Percentiles rank a stretch among this genome's conserved stretches.
These are phyloP conservation scores for Sanguinoderma infundibulare DNA, from an alignment of 1,284 basidiomycete genomes.

Conservation along the genomic window DNA sequence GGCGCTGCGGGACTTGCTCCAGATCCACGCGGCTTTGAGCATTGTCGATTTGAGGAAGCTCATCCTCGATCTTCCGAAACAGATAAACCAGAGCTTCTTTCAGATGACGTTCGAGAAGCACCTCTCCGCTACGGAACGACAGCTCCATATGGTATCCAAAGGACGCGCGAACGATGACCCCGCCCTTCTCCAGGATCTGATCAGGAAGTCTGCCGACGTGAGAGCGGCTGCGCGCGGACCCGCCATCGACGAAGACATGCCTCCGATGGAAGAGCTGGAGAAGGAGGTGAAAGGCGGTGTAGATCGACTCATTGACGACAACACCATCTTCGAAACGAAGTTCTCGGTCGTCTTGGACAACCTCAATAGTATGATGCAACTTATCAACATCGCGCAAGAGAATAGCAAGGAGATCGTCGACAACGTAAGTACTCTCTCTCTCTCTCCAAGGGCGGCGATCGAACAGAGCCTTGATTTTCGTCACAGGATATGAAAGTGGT, in stretches of 20 bases:
- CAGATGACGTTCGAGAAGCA: too few relatives aligned
- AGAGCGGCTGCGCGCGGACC: conserved; percentile 2
- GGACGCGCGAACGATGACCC: too few relatives aligned
- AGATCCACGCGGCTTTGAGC: conserved; percentile 6
- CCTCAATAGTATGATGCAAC: conserved; percentile 30
- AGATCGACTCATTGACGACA: conserved; percentile 11
- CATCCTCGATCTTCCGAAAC: conserved; percentile 1
- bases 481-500: conserved; percentile 31
- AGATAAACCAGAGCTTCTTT: too few relatives aligned
- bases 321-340: conserved; percentile 35
- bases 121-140: too few relatives aligned
- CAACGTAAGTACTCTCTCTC: conserved; percentile 19
- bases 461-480: neutral
- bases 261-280: conserved; percentile 1
- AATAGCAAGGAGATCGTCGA: conserved; percentile 36
- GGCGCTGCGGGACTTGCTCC: conserved; percentile 9
- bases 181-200: too few relatives aligned
- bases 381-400: conserved; percentile 35
- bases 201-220: too few relatives aligned
- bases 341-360: conserved; percentile 36
- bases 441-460: neutral
- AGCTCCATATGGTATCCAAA: too few relatives aligned
- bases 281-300: conserved; percentile 9
- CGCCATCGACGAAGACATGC: neutral
- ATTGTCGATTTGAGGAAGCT: conserved; percentile 3